A percentile compares a stretch with the other conserved stretches of the same genome.
Conservation (phyloP, 225 moss, liverwort and hornwort species). For the Marchantia paleacea region DNA sequence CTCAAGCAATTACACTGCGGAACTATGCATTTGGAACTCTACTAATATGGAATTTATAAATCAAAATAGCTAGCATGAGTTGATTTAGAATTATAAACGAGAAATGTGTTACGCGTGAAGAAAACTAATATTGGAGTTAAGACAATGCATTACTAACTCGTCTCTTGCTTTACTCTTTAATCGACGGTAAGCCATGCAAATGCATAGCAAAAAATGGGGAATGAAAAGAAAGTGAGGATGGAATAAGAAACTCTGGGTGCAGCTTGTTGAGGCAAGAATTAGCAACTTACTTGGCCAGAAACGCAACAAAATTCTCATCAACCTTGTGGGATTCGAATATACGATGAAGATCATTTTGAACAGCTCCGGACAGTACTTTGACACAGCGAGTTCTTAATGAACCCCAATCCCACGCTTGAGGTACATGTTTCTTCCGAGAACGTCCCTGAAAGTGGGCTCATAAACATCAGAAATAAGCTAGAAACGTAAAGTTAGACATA, state of each 20-base stretch:
- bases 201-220: too few species aligned
- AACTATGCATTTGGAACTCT: too few species aligned
- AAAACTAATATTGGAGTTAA: not conserved
- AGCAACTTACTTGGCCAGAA: slow-evolving; percentile 67
- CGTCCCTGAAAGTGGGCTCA: slow-evolving; percentile 53
- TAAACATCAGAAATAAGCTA: not conserved
- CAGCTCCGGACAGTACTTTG: slow-evolving; percentile 71
- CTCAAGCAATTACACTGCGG: not conserved
- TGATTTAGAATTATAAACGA: not conserved
- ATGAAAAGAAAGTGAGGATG: not conserved
- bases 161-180: not conserved
- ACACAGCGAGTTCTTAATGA: slow-evolving; percentile 65
- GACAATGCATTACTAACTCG: too few species aligned
- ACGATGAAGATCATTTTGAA: slow-evolving; percentile 73
- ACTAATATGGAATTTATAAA: too few species aligned
- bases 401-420: slow-evolving; percentile 90
- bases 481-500: not conserved
- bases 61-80: too few species aligned
- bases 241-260: not conserved
- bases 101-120: not conserved
- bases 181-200: too few species aligned
- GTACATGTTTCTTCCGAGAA: slow-evolving; percentile 74
- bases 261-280: not conserved
- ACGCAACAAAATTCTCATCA: slow-evolving; percentile 72
- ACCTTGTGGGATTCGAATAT: slow-evolving; percentile 72